Evolutionary conservation across 2,329 filamentous ascomycete species (phyloP).

Genomic region (Zasmidium angulare): DNA sequence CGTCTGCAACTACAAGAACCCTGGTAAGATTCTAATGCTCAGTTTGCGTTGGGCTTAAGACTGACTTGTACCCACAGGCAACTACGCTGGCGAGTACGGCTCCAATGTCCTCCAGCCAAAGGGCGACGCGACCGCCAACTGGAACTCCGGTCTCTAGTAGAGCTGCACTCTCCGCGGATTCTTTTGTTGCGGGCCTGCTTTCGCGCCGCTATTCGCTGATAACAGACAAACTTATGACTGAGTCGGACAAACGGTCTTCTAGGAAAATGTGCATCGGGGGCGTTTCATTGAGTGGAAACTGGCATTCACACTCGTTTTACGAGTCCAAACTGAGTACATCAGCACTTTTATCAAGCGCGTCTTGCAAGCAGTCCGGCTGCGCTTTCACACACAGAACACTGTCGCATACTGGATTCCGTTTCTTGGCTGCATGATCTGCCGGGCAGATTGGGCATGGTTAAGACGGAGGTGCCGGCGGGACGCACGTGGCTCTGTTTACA

Average conservation of each 20-base stretch:
- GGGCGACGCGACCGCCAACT: conserved; percentile 38
- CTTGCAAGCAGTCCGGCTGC: neutral
- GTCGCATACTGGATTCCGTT: conserved; percentile 1
- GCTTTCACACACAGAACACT: neutral
- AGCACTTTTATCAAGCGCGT: neutral
- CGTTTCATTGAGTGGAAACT: conserved; percentile 16
- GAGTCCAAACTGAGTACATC: neutral
- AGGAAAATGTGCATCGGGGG: conserved; percentile 24
- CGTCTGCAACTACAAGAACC: conserved; percentile 81
- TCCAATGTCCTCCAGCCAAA: conserved; percentile 51
- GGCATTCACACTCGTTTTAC: conserved; percentile 2
- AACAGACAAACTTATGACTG: conserved; percentile 22
- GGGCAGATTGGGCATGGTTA: conserved; percentile 1
- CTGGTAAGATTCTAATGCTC: conserved; percentile 65
- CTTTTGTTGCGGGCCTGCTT: neutral
- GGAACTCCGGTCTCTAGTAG: conserved; percentile 21
- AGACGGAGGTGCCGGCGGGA: neutral
- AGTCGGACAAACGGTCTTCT: conserved; percentile 18
- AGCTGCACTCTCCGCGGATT: neutral
- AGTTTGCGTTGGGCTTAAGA: too few species aligned
- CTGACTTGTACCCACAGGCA: too few species aligned
- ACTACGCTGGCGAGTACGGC: conserved; percentile 55
- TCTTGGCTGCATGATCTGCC: conserved; percentile 7
- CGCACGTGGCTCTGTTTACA: conserved; percentile 6
- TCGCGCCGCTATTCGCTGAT: conserved; percentile 2